phyloP scores from a whole-genome alignment of 1,284 basidiomycete species.

The Leccinum pachyderme region DNA sequence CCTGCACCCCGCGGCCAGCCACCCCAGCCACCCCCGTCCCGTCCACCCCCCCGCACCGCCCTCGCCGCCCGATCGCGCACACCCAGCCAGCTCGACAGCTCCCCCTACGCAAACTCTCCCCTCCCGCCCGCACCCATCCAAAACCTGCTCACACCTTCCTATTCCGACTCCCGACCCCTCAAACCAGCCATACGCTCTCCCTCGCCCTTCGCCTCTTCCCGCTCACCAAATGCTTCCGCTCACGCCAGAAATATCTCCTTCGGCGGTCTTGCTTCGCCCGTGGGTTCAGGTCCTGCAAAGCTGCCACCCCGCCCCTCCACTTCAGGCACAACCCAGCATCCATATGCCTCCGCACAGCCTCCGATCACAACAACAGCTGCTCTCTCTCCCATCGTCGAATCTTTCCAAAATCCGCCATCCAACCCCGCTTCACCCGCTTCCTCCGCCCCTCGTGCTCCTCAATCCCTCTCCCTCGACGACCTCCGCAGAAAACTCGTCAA shows the following conservation, averaged over 20 bases:
- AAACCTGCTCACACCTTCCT: conserved; percentile 47
- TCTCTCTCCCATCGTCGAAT: conserved; percentile 71
- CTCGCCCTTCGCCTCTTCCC: conserved; percentile 51
- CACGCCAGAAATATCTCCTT: conserved; percentile 54
- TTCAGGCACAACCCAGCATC: conserved; percentile 42
- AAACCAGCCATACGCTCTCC: conserved; percentile 47
- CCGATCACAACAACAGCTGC: conserved; percentile 32
- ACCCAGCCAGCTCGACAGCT: conserved; percentile 52
- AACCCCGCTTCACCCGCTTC: conserved; percentile 52
- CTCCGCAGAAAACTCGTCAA: conserved; percentile 81
- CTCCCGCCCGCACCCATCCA: conserved; percentile 55
- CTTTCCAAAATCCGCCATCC: conserved; percentile 42
- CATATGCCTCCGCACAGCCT: conserved; percentile 50
- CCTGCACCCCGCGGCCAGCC: conserved; percentile 64
- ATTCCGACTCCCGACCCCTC: conserved; percentile 54
- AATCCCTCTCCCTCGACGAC: conserved; percentile 68
- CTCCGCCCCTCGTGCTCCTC: conserved; percentile 53
- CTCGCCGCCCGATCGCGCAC: conserved; percentile 45
- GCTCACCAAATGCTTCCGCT: conserved; percentile 29
- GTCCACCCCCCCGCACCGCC: conserved; percentile 22
- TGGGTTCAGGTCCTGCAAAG: conserved; percentile 35
- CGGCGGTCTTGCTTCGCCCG: conserved; percentile 37
- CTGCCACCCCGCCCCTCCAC: conserved; percentile 41
- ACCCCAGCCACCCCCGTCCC: conserved; percentile 50
- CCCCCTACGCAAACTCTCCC: conserved; percentile 51